These are phyloP conservation scores for Neoascochyta sp. DNA, from an alignment of 2,329 filamentous ascomycete species.

Conservation along the genomic window DNA sequence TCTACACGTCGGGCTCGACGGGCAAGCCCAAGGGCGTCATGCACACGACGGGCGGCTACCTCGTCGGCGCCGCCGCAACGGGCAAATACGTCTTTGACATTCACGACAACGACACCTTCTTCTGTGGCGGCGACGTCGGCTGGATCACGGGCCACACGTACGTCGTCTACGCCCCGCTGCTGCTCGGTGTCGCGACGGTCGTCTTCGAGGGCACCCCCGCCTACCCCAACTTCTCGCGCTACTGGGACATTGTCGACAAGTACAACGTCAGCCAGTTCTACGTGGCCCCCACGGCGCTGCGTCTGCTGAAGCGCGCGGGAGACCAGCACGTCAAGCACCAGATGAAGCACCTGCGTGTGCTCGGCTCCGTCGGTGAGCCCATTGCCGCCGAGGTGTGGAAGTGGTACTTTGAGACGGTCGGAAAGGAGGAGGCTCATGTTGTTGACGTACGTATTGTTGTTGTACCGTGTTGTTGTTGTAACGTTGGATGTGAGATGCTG, in stretches of 20 bases:
- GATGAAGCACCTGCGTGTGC: conserved; percentile 83
- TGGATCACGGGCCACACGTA: conserved; percentile 99
- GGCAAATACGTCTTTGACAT: conserved; percentile 99
- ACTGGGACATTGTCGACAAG: conserved; percentile 98
- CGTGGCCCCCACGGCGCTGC: conserved; percentile 89
- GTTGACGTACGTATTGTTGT: conserved; percentile 71
- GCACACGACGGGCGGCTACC: conserved; percentile 94
- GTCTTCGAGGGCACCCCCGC: conserved; percentile 98
- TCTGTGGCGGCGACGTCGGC: conserved; percentile 96
- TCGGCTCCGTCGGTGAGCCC: conserved; percentile 94
- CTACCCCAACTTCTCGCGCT: conserved; percentile 95
- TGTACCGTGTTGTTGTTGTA: too few relatives aligned
- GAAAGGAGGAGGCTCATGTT: conserved; percentile 88
- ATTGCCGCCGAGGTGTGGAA: conserved; percentile 99
- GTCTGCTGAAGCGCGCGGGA: conserved; percentile 90
- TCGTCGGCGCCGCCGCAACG: conserved; percentile 88
- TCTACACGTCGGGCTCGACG: conserved; percentile 97
- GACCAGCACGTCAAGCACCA: conserved; percentile 85
- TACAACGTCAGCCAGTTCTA: conserved; percentile 97
- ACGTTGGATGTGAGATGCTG: too few relatives aligned
- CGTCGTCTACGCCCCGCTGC: conserved; percentile 90
- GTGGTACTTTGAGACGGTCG: conserved; percentile 96
- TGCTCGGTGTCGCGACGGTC: conserved; percentile 89
- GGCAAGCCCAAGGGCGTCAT: conserved; percentile 98
- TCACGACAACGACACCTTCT: conserved; percentile 88